Conservation (phyloP, 768 basidiomycete species). For the Serpula lacrymans region DNA sequence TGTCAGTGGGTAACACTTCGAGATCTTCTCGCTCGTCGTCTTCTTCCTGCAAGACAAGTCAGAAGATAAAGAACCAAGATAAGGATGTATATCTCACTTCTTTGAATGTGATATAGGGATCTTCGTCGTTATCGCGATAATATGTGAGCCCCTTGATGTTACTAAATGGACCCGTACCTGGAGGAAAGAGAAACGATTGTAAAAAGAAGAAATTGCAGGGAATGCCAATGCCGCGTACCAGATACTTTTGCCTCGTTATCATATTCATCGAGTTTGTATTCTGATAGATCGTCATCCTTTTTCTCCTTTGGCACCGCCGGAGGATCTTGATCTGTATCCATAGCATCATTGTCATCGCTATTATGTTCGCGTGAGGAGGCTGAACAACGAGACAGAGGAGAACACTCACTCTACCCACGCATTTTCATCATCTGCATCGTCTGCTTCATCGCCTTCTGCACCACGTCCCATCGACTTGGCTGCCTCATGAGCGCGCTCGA, state of each 20-base stretch:
- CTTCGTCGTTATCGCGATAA: constrained; percentile 88
- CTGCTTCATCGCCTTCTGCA: constrained; percentile 63
- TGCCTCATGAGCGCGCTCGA: constrained; percentile 77
- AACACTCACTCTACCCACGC: constrained; percentile 87
- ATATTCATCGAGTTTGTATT: constrained; percentile 91
- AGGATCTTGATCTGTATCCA: constrained; percentile 53
- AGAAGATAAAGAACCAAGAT: constrained; percentile 1
- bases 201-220: background rate
- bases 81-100: constrained; percentile 54
- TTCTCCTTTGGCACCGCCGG: constrained; percentile 24
- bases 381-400: constrained; percentile 7
- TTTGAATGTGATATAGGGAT: constrained; percentile 96
- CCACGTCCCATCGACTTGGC: constrained; percentile 68
- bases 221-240: constrained; percentile 18
- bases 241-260: constrained; percentile 65
- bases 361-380: constrained; percentile 12
- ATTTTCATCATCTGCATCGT: constrained; percentile 50
- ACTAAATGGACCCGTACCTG: constrained; percentile 80
- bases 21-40: constrained; percentile 88
- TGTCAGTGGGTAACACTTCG: constrained; percentile 86
- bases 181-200: background rate
- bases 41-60: constrained; percentile 51
- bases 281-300: constrained; percentile 64
- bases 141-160: constrained; percentile 94
- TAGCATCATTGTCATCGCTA: constrained; percentile 55